These are phyloP conservation scores for Pseudogymnoascus pannorum DNA, from an alignment of 2,329 filamentous ascomycete species.

Conservation along the genomic window DNA sequence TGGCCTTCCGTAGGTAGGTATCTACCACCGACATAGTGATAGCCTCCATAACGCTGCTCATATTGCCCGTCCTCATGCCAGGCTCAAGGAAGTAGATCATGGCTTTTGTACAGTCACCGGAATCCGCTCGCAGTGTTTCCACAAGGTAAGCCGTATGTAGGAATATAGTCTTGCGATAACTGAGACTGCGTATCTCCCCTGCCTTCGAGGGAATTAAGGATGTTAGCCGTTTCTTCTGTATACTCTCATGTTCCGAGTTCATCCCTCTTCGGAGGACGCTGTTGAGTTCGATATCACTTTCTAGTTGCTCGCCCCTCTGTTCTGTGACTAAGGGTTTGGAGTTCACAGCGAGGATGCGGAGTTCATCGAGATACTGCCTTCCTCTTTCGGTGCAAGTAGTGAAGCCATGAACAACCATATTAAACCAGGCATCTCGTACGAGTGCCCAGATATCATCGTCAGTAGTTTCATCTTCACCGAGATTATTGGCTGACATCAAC, in stretches of 20 bases:
- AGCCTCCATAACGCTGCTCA: slow-evolving; percentile 58
- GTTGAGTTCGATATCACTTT: slow-evolving; percentile 95
- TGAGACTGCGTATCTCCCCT: slow-evolving; percentile 70
- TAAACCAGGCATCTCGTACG: slow-evolving; percentile 94
- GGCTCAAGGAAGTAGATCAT: slow-evolving; percentile 93
- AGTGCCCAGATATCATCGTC: slow-evolving; percentile 62
- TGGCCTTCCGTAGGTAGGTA: slow-evolving; percentile 69
- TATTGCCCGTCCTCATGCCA: slow-evolving; percentile 60
- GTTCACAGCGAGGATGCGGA: slow-evolving; percentile 78
- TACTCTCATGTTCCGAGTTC: slow-evolving; percentile 66
- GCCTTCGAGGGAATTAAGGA: slow-evolving; percentile 69
- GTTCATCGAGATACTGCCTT: slow-evolving; percentile 64
- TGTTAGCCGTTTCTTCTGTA: slow-evolving; percentile 73
- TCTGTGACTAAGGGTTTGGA: slow-evolving; percentile 83
- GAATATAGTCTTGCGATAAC: slow-evolving; percentile 87
- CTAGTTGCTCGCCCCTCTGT: slow-evolving; percentile 79
- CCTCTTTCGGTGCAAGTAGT: slow-evolving; percentile 65
- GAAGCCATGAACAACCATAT: slow-evolving; percentile 91
- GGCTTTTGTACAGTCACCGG: slow-evolving; percentile 84
- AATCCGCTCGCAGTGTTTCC: slow-evolving; percentile 76
- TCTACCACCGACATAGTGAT: slow-evolving; percentile 63
- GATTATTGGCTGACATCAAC: slow-evolving; percentile 63
- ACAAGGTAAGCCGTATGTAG: slow-evolving; percentile 84
- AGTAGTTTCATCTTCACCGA: slow-evolving; percentile 41
- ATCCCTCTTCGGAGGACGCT: slow-evolving; percentile 84